Evolutionary conservation across 2,329 filamentous ascomycete genomes (phyloP).

Genomic region (Xylariaceae sp.): DNA sequence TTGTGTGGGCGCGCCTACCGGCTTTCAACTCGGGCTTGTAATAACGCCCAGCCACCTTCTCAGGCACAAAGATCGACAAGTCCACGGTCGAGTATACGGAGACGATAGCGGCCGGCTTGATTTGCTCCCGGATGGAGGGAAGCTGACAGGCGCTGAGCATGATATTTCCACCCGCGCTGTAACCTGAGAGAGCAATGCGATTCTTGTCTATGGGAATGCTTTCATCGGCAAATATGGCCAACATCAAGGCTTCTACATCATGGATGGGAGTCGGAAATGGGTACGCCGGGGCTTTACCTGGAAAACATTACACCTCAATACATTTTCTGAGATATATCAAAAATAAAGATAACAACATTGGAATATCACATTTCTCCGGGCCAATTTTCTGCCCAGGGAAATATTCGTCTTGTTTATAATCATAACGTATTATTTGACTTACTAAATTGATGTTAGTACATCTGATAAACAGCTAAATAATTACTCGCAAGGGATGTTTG

Average conservation of each 20-base stretch:
- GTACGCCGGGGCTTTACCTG: constrained; percentile 36
- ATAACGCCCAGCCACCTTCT: constrained; percentile 31
- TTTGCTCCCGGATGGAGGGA: constrained; percentile 32
- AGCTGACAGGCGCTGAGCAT: constrained; percentile 36
- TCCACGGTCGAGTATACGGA: constrained; percentile 40
- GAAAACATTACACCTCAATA: no score
- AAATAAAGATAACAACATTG: no score
- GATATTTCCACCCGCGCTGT: constrained; percentile 43
- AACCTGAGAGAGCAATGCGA: constrained; percentile 40
- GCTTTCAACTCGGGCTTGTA: constrained; percentile 33
- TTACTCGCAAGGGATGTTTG: no score
- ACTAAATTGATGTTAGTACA: no score
- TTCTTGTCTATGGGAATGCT: constrained; percentile 38
- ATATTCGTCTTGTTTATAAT: no score
- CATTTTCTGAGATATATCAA: no score
- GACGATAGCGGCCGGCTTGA: constrained; percentile 31
- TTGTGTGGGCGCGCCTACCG: constrained; percentile 22
- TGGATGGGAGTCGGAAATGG: constrained; percentile 38
- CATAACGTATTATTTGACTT: no score
- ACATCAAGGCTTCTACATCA: constrained; percentile 38
- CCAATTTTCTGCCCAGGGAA: no score
- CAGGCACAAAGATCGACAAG: constrained; percentile 29
- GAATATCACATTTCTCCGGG: no score
- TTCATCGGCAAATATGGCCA: constrained; percentile 37
- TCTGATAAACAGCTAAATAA: no score